Evolutionary conservation across 805 yeast genomes (phyloP).

Genomic region (Blastobotrys attinorum): DNA sequence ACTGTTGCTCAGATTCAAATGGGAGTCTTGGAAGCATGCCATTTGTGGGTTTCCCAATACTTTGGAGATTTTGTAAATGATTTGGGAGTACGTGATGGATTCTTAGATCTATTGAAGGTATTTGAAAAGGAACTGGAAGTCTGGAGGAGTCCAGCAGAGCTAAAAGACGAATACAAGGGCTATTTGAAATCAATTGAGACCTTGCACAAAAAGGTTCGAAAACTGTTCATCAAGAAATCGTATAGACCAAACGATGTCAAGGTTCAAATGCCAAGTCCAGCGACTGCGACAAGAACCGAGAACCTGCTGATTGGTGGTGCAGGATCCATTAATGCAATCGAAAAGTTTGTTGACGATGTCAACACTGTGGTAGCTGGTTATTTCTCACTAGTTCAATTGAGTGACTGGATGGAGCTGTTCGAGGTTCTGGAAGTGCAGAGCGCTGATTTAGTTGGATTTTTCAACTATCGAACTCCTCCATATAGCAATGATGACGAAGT

Average conservation of each 20-base stretch:
- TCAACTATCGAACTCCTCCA: slow-evolving; percentile 42
- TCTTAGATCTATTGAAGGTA: slow-evolving; percentile 56
- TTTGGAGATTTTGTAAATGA: slow-evolving; percentile 71
- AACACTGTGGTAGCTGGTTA: slow-evolving; percentile 55
- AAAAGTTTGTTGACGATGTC: slow-evolving; percentile 52
- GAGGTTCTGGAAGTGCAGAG: slow-evolving; percentile 67
- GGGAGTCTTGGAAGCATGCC: slow-evolving; percentile 70
- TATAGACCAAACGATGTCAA: slow-evolving; percentile 27
- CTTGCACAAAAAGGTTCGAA: slow-evolving; percentile 58
- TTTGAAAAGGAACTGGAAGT: slow-evolving; percentile 54
- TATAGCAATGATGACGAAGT: slow-evolving; percentile 44
- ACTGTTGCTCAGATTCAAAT: slow-evolving; percentile 70
- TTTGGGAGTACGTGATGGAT: slow-evolving; percentile 45
- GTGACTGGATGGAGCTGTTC: slow-evolving; percentile 74
- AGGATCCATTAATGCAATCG: slow-evolving; percentile 31
- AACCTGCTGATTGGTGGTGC: slow-evolving; percentile 11
- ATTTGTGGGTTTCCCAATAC: slow-evolving; percentile 62
- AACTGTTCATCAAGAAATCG: slow-evolving; percentile 37
- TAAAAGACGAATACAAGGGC: slow-evolving; percentile 15
- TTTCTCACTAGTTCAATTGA: slow-evolving; percentile 47
- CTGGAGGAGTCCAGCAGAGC: slow-evolving; percentile 16
- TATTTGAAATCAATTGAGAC: slow-evolving; percentile 26
- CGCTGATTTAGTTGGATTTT: slow-evolving; percentile 49
- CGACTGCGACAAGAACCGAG: slow-evolving; percentile 17
- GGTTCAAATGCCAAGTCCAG: slow-evolving; percentile 17